A percentile compares a stretch with the other conserved stretches of the same genome.
phyloP scores from a whole-genome alignment of 257 asterid genomes.

The Salvia miltiorrhiza region DNA sequence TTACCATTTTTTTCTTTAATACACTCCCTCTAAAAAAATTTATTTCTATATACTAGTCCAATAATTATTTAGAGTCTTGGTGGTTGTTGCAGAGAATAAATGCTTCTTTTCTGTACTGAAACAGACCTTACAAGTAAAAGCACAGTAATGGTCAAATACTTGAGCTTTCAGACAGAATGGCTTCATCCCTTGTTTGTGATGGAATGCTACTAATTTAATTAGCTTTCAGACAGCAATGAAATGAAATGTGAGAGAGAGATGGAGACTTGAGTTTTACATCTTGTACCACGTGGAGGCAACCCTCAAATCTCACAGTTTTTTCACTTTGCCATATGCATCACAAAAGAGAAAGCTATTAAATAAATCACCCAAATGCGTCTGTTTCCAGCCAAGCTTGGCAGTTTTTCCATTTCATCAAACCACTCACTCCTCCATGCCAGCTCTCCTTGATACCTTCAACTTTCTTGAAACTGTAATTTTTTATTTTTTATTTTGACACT shows the following conservation, averaged over 20 bases:
- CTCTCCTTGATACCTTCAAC: slow-evolving; percentile 25
- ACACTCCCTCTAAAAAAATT: too few species aligned
- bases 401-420: slow-evolving; percentile 35
- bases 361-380: slow-evolving; percentile 24
- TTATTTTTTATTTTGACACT: slow-evolving; percentile 31
- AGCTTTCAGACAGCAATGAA: background rate
- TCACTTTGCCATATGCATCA: background rate
- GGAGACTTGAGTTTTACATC: background rate
- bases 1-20: too few species aligned
- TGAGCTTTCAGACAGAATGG: background rate
- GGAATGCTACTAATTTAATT: background rate
- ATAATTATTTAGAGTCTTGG: too few species aligned
- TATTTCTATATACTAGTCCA: too few species aligned
- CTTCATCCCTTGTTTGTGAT: background rate
- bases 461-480: slow-evolving; percentile 28
- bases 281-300: slow-evolving; percentile 43
- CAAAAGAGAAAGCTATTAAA: slow-evolving; percentile 10
- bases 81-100: slow-evolving; percentile 58
- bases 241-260: background rate
- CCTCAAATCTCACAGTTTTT: background rate
- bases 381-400: slow-evolving; percentile 63
- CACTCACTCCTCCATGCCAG: slow-evolving; percentile 18
- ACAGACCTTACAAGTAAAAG: slow-evolving; percentile 26
- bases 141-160: slow-evolving; percentile 19
- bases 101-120: slow-evolving; percentile 47